Conservation (phyloP, 78 protist species). For the Planoprotostelium fungivorum region DNA sequence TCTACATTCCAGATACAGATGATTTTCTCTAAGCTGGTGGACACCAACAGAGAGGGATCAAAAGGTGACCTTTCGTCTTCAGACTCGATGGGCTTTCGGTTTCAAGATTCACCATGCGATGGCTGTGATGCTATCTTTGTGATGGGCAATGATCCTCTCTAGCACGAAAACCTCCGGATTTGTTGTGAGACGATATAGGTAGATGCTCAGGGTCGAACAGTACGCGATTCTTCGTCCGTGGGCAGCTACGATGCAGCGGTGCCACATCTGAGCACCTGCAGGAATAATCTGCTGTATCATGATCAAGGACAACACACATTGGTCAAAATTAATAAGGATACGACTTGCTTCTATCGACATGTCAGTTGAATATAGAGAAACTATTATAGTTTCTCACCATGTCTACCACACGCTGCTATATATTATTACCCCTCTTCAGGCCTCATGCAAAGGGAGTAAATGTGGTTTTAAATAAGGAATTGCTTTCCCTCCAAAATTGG, state of each 20-base stretch:
- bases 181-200: not conserved
- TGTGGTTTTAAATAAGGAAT: too few relatives aligned
- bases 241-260: not conserved
- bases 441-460: too few relatives aligned
- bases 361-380: not conserved
- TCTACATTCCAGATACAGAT: not conserved
- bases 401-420: too few relatives aligned
- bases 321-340: not conserved
- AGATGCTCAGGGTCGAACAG: not conserved
- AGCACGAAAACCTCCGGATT: not conserved
- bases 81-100: not conserved
- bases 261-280: not conserved
- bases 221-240: constrained; percentile 2
- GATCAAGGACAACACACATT: not conserved
- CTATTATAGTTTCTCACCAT: not conserved
- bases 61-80: not conserved
- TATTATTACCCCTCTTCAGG: too few relatives aligned
- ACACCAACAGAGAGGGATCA: not conserved
- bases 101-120: not conserved
- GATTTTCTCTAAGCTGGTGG: not conserved
- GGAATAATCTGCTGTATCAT: not conserved
- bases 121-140: constrained; percentile 1
- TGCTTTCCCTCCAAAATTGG: too few relatives aligned
- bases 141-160: not conserved
- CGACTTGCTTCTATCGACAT: not conserved